These are phyloP conservation scores for Aegilops sharonensis DNA, from an alignment of 176 grass and related monocot species.

Conservation along the genomic window DNA sequence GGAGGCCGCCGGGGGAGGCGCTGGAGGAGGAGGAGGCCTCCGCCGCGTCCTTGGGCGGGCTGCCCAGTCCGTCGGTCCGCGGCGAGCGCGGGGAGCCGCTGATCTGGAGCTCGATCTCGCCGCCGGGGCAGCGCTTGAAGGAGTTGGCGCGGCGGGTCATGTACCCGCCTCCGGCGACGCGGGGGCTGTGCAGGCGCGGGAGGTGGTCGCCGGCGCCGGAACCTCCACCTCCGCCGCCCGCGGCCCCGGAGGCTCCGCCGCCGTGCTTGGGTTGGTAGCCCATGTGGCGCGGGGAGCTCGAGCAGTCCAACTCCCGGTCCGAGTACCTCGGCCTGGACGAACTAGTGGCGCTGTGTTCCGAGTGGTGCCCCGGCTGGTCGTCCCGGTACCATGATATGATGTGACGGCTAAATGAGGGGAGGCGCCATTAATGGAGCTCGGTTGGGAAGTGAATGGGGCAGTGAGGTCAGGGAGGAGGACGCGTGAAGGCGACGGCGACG, in stretches of 20 bases:
- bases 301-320: background rate
- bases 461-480: background rate
- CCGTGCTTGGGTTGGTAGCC: conserved; percentile 73
- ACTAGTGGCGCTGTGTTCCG: background rate
- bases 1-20: background rate
- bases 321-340: background rate
- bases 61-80: conserved; percentile 43
- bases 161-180: conserved; percentile 58
- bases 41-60: conserved; percentile 33
- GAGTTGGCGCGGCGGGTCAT: conserved; percentile 95
- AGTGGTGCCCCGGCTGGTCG: background rate
- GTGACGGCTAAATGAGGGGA: conserved; percentile 3
- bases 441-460: conserved; percentile 12
- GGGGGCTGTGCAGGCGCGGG: conserved; percentile 66
- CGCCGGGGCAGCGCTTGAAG: conserved; percentile 69
- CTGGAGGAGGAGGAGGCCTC: background rate
- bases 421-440: conserved; percentile 72
- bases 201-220: background rate
- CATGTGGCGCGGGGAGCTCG: conserved; percentile 32
- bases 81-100: conserved; percentile 80
- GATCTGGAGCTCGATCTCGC: conserved; percentile 96
- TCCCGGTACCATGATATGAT: background rate
- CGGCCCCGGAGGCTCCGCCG: background rate
- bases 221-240: background rate
- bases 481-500: background rate